A percentile compares a stretch with the other conserved stretches of the same genome.
Conservation (phyloP, 2,329 filamentous ascomycete genomes). For the Trichoderma hamatum region DNA sequence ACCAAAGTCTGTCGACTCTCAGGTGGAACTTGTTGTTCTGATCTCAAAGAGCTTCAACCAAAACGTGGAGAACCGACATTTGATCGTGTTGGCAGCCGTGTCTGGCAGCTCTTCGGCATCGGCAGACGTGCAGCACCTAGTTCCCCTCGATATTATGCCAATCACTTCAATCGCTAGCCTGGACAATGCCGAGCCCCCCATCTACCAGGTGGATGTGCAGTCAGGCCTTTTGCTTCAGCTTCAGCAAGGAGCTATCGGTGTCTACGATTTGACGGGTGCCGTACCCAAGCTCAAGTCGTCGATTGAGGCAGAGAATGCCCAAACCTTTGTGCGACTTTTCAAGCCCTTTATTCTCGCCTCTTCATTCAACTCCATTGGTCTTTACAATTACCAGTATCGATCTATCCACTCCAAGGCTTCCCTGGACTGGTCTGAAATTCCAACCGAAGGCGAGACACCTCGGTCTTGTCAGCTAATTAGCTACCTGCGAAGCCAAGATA, state of each 20-base stretch:
- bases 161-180: constrained; percentile 36
- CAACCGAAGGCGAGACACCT: constrained; percentile 41
- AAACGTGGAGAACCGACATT: constrained; percentile 37
- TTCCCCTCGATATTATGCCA: constrained; percentile 46
- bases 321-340: constrained; percentile 68
- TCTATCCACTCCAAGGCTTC: constrained; percentile 58
- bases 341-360: constrained; percentile 66
- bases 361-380: constrained; percentile 57
- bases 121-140: constrained; percentile 41
- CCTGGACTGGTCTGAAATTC: constrained; percentile 49
- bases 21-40: constrained; percentile 58
- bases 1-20: constrained; percentile 49
- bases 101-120: constrained; percentile 32
- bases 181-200: constrained; percentile 26
- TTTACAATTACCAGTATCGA: constrained; percentile 72
- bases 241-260: constrained; percentile 54
- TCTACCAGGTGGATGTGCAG: constrained; percentile 63
- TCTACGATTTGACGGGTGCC: constrained; percentile 66
- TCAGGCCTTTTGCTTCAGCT: constrained; percentile 67
- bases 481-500: constrained; percentile 67
- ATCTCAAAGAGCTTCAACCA: constrained; percentile 47
- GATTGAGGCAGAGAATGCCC: constrained; percentile 54
- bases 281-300: constrained; percentile 63
- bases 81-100: constrained; percentile 41
- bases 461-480: constrained; percentile 53